A percentile compares a stretch with the other conserved stretches of the same genome.
Conservation (phyloP, 208 protist species). For the Crithidia sp. region DNA sequence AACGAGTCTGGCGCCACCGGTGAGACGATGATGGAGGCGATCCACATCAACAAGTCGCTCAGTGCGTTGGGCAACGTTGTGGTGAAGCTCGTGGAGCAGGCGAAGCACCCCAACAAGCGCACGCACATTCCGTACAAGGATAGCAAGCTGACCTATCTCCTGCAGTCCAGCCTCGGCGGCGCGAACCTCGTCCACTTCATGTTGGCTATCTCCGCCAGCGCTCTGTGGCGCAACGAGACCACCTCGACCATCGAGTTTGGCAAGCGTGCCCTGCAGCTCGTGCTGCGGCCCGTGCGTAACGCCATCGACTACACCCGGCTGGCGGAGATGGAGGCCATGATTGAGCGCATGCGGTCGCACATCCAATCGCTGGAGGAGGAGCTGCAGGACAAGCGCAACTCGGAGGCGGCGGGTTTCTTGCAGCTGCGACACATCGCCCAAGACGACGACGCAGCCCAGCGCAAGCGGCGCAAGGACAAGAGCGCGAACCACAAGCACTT, state of each 20-base stretch:
- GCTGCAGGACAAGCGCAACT: constrained; percentile 64
- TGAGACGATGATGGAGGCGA: constrained; percentile 90
- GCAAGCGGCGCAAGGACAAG: constrained; percentile 24
- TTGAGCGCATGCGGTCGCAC: constrained; percentile 91
- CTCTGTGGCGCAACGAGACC: constrained; percentile 82
- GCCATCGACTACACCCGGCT: constrained; percentile 92
- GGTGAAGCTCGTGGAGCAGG: constrained; percentile 88
- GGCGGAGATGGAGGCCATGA: constrained; percentile 94
- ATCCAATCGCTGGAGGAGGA: constrained; percentile 84
- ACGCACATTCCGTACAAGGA: constrained; percentile 94
- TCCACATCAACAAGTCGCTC: constrained; percentile 95
- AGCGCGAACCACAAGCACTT: constrained; percentile 46
- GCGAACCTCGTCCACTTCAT: constrained; percentile 91
- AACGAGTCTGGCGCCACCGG: constrained; percentile 86
- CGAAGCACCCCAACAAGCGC: constrained; percentile 72
- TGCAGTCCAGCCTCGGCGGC: constrained; percentile 91
- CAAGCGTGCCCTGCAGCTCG: constrained; percentile 87
- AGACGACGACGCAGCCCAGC: constrained; percentile 30
- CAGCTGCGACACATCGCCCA: constrained; percentile 82
- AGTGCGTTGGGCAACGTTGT: constrained; percentile 94
- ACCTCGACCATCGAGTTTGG: constrained; percentile 92
- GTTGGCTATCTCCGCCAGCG: constrained; percentile 78
- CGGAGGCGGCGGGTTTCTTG: constrained; percentile 74
- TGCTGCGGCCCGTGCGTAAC: constrained; percentile 87
- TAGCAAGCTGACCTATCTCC: constrained; percentile 93